Conservation (phyloP, 371 early-diverging fungal genomes). For the Mortierella polycephala region DNA sequence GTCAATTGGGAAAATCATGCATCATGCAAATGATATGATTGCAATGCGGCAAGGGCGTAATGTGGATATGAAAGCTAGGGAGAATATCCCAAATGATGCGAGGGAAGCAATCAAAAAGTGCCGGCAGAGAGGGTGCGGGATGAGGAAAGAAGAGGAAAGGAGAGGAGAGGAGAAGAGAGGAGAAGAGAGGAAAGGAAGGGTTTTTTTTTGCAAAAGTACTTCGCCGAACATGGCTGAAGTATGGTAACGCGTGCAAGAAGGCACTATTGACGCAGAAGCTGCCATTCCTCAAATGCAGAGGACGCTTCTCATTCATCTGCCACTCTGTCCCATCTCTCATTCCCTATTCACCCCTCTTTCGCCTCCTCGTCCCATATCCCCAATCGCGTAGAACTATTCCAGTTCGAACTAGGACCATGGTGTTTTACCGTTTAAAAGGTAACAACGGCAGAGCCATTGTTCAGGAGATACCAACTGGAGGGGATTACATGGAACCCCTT, state of each 20-base stretch:
- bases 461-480: neutral
- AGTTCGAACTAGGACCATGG: slow-evolving; percentile 28
- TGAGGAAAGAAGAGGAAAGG: neutral
- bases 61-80: too few relatives aligned
- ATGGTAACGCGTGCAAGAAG: too few relatives aligned
- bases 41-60: too few relatives aligned
- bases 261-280: too few relatives aligned
- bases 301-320: slow-evolving; percentile 2
- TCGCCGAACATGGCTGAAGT: too few relatives aligned
- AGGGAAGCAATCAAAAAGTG: neutral
- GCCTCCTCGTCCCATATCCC: neutral
- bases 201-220: too few relatives aligned
- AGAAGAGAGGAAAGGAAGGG: neutral
- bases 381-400: neutral
- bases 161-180: neutral
- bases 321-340: neutral
- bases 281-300: neutral
- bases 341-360: neutral
- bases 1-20: too few relatives aligned
- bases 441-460: neutral
- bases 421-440: slow-evolving; percentile 56
- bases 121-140: neutral
- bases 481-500: too few relatives aligned
- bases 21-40: too few relatives aligned
- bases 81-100: neutral